A percentile compares a stretch with the other conserved stretches of the same genome.
These are phyloP conservation scores for Eucalyptus camaldulensis DNA, from an alignment of 345 rosid species.

Conservation along the genomic window DNA sequence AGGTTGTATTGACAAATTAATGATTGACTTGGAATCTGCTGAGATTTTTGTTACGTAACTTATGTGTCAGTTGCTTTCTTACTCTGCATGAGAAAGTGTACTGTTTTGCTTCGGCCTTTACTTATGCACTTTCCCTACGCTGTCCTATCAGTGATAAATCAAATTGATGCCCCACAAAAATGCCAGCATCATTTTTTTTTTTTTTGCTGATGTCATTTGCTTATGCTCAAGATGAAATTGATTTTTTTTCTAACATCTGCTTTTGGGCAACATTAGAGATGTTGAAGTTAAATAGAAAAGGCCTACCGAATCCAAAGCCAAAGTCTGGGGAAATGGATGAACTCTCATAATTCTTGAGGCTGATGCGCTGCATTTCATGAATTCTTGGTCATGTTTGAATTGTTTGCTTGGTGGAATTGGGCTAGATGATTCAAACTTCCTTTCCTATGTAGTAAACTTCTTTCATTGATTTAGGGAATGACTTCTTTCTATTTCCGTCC, in stretches of 20 bases:
- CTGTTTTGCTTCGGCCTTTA: not conserved
- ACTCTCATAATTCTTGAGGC: not conserved
- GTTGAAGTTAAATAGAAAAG: not conserved
- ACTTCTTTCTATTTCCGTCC: not conserved
- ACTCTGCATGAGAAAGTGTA: not conserved
- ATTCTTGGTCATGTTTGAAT: not conserved
- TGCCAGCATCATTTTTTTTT: not conserved
- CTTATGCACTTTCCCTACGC: not conserved
- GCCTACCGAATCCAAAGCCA: not conserved
- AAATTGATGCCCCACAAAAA: not conserved
- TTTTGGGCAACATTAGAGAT: not conserved
- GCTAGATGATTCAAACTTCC: not conserved
- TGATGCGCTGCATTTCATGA: not conserved
- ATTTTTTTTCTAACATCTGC: not conserved
- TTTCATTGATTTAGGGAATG: not conserved
- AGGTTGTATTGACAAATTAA: not conserved
- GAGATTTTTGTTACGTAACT: not conserved
- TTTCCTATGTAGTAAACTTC: not conserved
- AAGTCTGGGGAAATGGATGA: not conserved
- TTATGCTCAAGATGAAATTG: not conserved
- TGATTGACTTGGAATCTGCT: not conserved
- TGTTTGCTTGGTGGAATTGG: not conserved
- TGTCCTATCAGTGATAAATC: not conserved
- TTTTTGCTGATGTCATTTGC: not conserved
- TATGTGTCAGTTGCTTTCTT: not conserved